These are phyloP conservation scores for Naematelia encephala DNA, from an alignment of 768 basidiomycete genomes.

Conservation along the genomic window DNA sequence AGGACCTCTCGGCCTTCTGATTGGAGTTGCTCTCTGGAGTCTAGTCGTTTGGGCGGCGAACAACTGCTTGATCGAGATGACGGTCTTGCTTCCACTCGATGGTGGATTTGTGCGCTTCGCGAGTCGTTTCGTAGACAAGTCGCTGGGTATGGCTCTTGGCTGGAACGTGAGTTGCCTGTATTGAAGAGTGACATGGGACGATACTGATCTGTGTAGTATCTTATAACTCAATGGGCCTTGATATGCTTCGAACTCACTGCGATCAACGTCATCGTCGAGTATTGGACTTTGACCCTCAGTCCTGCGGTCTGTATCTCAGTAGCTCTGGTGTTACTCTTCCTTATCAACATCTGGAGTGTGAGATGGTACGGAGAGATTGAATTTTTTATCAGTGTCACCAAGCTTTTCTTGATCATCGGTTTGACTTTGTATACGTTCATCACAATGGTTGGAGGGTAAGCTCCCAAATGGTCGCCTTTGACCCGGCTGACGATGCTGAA, in stretches of 20 bases:
- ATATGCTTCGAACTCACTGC: conserved; percentile 32
- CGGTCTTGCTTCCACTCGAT: conserved; percentile 22
- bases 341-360: conserved; percentile 19
- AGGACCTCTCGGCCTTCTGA: conserved; percentile 29
- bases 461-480: background rate
- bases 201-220: conserved; percentile 10
- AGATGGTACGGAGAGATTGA: conserved; percentile 22
- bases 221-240: conserved; percentile 24
- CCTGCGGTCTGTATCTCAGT: conserved; percentile 29
- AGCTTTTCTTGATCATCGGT: conserved; percentile 56
- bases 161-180: conserved; percentile 27
- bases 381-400: conserved; percentile 25
- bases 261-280: conserved; percentile 30
- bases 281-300: conserved; percentile 25
- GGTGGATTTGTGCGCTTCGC: conserved; percentile 30
- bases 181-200: background rate
- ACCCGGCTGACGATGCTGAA: background rate
- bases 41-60: conserved; percentile 15
- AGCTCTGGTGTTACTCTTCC: conserved; percentile 14
- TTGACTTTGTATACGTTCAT: conserved; percentile 61
- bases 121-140: conserved; percentile 22
- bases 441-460: conserved; percentile 59
- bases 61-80: conserved; percentile 34
- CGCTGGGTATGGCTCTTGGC: conserved; percentile 29
- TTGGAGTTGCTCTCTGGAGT: conserved; percentile 24